Base-by-base conservation (phyloP, 2,329 filamentous ascomycete genomes). In the Penicillium polonicum region DNA sequence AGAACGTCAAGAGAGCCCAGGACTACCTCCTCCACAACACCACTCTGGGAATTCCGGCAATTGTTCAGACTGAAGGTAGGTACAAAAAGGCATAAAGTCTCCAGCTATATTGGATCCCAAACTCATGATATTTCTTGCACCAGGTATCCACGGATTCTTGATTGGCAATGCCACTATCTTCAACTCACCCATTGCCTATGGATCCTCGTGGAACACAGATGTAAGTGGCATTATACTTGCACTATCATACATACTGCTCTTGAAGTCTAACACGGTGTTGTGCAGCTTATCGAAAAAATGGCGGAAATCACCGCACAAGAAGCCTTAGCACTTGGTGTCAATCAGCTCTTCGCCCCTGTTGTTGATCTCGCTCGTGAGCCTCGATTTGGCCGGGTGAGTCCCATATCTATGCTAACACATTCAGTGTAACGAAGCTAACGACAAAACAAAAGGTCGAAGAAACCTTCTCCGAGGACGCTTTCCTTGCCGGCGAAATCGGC, bases 151-250 rank as follows among this genome's bases (percentile, higher is more conserved):
- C 66, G 89, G 88, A 1, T 86, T 91, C 63, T 77, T 90, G 33
- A 82, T 88, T 43, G 82, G 83, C 10, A 91, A 91, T 70, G 88
- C 87, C 3, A 91, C 89, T 1, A 89, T 91, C 58, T 92, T 91
- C 78, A 91, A 91, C 73, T 89, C 86, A 1, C 88, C 89, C 0
- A 90, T 91, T 64, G 88, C 79, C 8, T 84, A 88, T 52, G 88
- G 84, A 17, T 90, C 87, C 67, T 88, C 88, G 0, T 91, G 86
- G 77, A 89, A 91, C 68, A 82, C 83, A 0, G 79, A 80, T 38
- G 73, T 75, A 62, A 55, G 63, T 31, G 35, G 25, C 13, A 36
- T 12, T 41, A 3, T 15, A 15, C 10, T 5, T 25, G 13, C 15
- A 13, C 2, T 2, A 10, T 33, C 15, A 15, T 33, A 25, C 9